Evolutionary conservation across 306 rosid genomes (phyloP), one percentile per base, ranked within the genome.

Genomic region (Fragaria ananassa): DNA sequence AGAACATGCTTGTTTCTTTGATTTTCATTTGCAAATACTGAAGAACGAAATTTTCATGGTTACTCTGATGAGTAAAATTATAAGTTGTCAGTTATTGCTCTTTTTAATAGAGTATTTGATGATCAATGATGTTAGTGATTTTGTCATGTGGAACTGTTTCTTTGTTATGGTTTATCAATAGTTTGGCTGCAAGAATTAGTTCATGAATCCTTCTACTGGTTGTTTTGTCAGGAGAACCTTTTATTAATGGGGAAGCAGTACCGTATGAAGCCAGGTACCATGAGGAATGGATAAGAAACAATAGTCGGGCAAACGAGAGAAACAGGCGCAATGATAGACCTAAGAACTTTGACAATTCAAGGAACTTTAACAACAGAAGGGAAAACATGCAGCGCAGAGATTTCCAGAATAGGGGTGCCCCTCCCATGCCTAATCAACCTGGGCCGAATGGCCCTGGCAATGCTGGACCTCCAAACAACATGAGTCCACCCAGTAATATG

Each of bases 231-330:
- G 99, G 99, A 18, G 98, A 96, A 82, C 99, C 99, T 54, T 96
- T 96, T 76, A 92, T 96, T 31, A 83, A 96, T 51, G 98, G 99
- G 37, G 78, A 91, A 78, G 98, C 97, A 3, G 96, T 96, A 70
- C 93, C 99, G 4, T 96, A 96, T 86, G 99, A 96, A 62, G 88
- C 97, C 31, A 91, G 91, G 81, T 96, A 89, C 83, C 96, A 96
- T 39, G 97, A 92, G 60, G 99, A 96, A 68, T 92, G 97, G 97
- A 88, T 90, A 68, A 88, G 96, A 72, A 96, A 90, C 91, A 96
- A 96, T 79, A 88, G 90, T 17, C 83, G 93, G 49, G 99, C 99
- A 8, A 96, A 92, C 57, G 99, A 92, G 79, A 96, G 99, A 80
- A 90, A 95, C 80, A 95, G 92, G 74, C 93, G 98, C 70, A 92